Conservation (phyloP, 2,329 filamentous ascomycete genomes). For the Bipolaris sorokiniana region DNA sequence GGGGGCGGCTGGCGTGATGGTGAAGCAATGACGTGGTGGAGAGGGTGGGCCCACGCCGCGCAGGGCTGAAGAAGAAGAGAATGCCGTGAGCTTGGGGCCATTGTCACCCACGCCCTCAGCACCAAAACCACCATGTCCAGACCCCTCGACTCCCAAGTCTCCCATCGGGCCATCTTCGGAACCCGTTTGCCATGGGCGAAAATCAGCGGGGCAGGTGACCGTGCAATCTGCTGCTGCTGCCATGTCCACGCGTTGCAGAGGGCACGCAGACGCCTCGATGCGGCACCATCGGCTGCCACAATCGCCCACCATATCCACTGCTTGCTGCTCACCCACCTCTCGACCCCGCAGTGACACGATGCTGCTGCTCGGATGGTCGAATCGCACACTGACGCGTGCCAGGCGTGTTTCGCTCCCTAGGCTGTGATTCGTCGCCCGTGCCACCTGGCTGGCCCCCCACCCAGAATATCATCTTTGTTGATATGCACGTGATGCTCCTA, state of each 20-base stretch:
- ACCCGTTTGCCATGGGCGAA: background rate
- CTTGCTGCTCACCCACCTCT: background rate
- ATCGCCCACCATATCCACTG: background rate
- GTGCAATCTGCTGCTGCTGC: background rate
- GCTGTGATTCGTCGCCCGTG: slow-evolving; percentile 1
- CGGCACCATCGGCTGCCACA: background rate
- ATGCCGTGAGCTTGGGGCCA: background rate
- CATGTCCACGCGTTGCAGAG: background rate
- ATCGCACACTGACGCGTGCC: slow-evolving; percentile 43
- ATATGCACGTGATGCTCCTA: no score
- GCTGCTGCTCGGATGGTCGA: slow-evolving; percentile 23
- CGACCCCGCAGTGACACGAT: slow-evolving; percentile 4
- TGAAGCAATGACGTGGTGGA: slow-evolving; percentile 15
- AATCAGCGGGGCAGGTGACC: slow-evolving; percentile 3
- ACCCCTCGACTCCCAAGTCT: background rate
- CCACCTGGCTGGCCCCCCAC: background rate
- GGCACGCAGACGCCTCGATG: background rate
- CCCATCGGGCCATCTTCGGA: slow-evolving; percentile 5
- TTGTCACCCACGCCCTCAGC: background rate
- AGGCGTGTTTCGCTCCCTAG: slow-evolving; percentile 37
- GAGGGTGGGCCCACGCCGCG: slow-evolving; percentile 2
- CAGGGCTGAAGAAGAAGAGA: slow-evolving; percentile 11
- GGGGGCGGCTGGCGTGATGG: slow-evolving; percentile 15
- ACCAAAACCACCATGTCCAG: background rate
- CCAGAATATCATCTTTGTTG: no score